Percentiles rank a stretch among this genome's conserved stretches.
Evolutionary conservation across 169 alveolate genomes (phyloP).

Genomic region (Perkinsus marinus): DNA sequence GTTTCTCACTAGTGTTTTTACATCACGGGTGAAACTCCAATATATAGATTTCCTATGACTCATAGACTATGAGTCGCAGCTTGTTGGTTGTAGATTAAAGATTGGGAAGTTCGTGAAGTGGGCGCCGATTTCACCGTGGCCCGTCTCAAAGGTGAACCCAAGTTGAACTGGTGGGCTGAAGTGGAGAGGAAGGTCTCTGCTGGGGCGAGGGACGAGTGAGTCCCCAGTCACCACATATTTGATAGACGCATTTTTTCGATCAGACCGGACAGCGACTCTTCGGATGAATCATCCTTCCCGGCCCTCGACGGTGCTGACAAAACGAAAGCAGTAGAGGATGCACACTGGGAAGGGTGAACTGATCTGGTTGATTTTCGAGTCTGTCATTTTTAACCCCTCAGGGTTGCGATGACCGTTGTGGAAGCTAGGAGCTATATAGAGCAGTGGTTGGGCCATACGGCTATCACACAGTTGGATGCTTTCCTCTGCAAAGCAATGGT

Average conservation of each 20-base stretch:
- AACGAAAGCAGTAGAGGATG: neutral
- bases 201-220: neutral
- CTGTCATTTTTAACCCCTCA: neutral
- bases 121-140: neutral
- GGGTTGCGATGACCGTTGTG: neutral
- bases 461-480: neutral
- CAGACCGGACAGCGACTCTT: neutral
- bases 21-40: too few species aligned
- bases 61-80: too few species aligned
- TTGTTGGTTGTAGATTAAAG: neutral
- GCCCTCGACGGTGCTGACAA: neutral
- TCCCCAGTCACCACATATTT: too few species aligned
- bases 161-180: neutral
- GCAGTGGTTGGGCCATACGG: neutral
- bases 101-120: neutral
- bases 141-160: neutral
- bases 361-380: neutral
- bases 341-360: neutral
- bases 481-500: neutral
- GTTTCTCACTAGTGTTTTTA: too few species aligned
- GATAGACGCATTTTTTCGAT: too few species aligned
- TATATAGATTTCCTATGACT: too few species aligned
- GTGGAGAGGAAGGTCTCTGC: neutral
- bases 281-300: neutral
- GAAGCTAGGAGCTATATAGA: neutral